A percentile compares a stretch with the other conserved stretches of the same genome.
These are phyloP conservation scores for Aspergillus phoenicis DNA, from an alignment of 2,329 filamentous ascomycete species.

Conservation along the genomic window DNA sequence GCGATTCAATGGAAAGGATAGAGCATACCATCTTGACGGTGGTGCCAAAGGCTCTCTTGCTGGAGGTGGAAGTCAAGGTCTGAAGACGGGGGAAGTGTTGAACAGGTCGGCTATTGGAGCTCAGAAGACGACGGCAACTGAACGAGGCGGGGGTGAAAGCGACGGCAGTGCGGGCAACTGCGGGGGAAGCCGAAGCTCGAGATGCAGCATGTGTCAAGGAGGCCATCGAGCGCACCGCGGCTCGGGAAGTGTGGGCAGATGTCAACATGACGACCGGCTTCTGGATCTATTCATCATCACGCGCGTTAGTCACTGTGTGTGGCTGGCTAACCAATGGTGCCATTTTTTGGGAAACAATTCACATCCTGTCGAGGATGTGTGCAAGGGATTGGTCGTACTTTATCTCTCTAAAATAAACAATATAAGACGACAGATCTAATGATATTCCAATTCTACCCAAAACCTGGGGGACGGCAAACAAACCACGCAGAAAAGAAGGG, in stretches of 20 bases:
- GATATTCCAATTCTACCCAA: slow-evolving; percentile 5
- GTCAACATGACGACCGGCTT: slow-evolving; percentile 36
- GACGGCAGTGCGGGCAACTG: slow-evolving; percentile 35
- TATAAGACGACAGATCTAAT: background rate
- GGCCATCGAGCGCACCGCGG: slow-evolving; percentile 43
- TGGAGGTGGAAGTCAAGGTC: slow-evolving; percentile 32
- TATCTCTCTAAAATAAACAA: background rate
- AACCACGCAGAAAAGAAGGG: slow-evolving; percentile 7
- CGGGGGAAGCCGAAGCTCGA: slow-evolving; percentile 34
- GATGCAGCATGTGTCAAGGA: slow-evolving; percentile 39
- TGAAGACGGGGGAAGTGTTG: slow-evolving; percentile 43
- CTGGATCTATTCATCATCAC: slow-evolving; percentile 3
- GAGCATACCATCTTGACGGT: slow-evolving; percentile 42
- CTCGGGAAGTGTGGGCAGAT: slow-evolving; percentile 35
- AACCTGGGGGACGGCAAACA: slow-evolving; percentile 1
- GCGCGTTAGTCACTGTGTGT: background rate
- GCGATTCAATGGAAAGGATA: background rate
- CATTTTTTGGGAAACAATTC: background rate
- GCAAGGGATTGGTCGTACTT: background rate
- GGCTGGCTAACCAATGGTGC: background rate
- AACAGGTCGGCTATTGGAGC: slow-evolving; percentile 33
- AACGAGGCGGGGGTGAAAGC: slow-evolving; percentile 33
- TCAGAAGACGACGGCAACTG: slow-evolving; percentile 32
- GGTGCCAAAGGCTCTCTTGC: slow-evolving; percentile 41
- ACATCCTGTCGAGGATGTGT: background rate